phyloP scores from a whole-genome alignment of 1,284 basidiomycete species.

The Ceratobasidium sp. region DNA sequence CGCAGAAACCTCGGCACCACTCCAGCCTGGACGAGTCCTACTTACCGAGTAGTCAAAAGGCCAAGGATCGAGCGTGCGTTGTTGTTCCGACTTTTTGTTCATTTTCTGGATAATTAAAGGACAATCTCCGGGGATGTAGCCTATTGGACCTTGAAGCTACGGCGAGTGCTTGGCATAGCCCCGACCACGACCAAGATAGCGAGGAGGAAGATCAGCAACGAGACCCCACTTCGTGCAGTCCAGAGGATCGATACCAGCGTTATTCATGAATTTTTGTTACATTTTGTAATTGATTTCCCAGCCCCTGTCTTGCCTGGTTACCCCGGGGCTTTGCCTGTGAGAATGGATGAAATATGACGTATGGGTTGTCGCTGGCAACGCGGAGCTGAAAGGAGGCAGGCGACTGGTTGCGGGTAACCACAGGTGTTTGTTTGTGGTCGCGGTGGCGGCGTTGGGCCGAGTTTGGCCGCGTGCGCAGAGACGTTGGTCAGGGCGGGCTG shows the following conservation, averaged over 20 bases:
- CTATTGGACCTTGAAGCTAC: constrained; percentile 1
- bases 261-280: not conserved
- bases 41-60: constrained; percentile 8
- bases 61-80: constrained; percentile 17
- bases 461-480: constrained; percentile 1
- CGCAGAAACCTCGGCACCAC: constrained; percentile 4
- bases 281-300: not conserved
- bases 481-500: not conserved
- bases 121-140: not conserved
- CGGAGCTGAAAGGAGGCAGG: not conserved
- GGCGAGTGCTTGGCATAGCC: not conserved
- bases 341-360: constrained; percentile 2
- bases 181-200: not conserved
- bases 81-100: not conserved
- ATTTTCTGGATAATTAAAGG: not conserved
- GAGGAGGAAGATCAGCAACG: constrained; percentile 7
- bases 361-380: too few relatives aligned
- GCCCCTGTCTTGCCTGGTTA: constrained; percentile 12
- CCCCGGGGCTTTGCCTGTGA: not conserved
- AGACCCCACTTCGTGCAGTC: not conserved
- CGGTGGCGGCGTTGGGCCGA: constrained; percentile 11
- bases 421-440: constrained; percentile 12
- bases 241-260: not conserved
- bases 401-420: not conserved
- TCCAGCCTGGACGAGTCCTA: not conserved